Base-by-base conservation (phyloP, 192 early-diverging fungal species). In the Rhizophagus prolifer region DNA sequence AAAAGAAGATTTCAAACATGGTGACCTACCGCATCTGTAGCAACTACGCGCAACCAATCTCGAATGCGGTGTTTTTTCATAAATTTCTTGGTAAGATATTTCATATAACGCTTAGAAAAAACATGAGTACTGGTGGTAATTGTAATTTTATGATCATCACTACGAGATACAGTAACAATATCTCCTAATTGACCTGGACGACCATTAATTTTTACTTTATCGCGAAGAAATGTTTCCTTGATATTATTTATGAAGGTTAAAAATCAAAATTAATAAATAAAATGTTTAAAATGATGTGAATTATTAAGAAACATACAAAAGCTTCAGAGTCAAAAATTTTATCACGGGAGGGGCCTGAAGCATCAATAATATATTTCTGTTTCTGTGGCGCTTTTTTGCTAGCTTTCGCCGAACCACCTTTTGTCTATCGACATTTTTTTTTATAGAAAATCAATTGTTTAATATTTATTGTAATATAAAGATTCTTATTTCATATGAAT, bases 81-180 rank as follows among this genome's bases (percentile, higher is more conserved):
- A 94, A 95, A 99, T 92, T 97, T 97, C 94, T 99, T 99, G 89
- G 97, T 95, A 71, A 99, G 92, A 93, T 99, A 99, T 94, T 99
- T 99, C 87, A 98, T 86, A 94, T 99, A 99, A 80, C 96, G 93
- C 93, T 99, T 99, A 83, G 96, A 92, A 88, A 98, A 94, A 73
- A 88, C 86, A 74, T 85, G 86, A 75, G 83, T 81, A 86, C 86
- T 88, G 82, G 91, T 86, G 79, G 90, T 88, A 79, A 96, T 91
- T 76, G 94, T 91, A 81, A 98, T 86, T 83, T 88, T 90, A 83
- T 85, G 80, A 76, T 91, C 90, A 79, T 83, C 85, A 68, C 72
- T 81, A 82, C 94, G 95, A 86, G 87, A 82, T 79, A 99, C 95
- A 85, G 90, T 85, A 74, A 98, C 91, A 77, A 87, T 74, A 58